A percentile compares a stretch with the other conserved stretches of the same genome.
Evolutionary conservation across 73 alveolate species (phyloP).

Genomic region (Tetrahymena malaccensis): DNA sequence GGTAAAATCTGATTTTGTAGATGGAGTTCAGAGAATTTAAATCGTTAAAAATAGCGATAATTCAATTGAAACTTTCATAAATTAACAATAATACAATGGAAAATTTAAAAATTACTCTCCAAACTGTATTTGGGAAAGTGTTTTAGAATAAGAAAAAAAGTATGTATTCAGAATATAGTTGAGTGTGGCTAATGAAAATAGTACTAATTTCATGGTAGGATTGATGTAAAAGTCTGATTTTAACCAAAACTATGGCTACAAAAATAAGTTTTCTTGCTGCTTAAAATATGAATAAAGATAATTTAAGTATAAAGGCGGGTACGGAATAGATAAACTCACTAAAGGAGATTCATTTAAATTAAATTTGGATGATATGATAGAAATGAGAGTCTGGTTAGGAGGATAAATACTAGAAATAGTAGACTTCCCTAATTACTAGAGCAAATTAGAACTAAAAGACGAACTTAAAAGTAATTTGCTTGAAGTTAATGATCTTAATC

Average conservation of each 20-base stretch:
- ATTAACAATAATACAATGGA: neutral
- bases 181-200: no score
- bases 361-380: neutral
- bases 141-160: no score
- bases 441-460: neutral
- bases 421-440: neutral
- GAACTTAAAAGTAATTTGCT: no score
- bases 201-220: no score
- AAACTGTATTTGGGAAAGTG: neutral
- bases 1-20: neutral
- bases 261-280: no score
- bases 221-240: no score
- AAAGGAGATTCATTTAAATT: neutral
- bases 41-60: neutral
- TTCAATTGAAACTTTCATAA: neutral
- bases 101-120: neutral
- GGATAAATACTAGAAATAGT: neutral
- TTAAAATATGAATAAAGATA: no score
- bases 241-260: no score
- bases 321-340: neutral
- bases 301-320: no score
- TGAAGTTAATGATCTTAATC: no score
- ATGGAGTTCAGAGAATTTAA: neutral
- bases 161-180: no score
- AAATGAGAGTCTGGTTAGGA: neutral